Base-by-base conservation (phyloP, 2,329 filamentous ascomycete genomes). In the Diaporthe vexans region DNA sequence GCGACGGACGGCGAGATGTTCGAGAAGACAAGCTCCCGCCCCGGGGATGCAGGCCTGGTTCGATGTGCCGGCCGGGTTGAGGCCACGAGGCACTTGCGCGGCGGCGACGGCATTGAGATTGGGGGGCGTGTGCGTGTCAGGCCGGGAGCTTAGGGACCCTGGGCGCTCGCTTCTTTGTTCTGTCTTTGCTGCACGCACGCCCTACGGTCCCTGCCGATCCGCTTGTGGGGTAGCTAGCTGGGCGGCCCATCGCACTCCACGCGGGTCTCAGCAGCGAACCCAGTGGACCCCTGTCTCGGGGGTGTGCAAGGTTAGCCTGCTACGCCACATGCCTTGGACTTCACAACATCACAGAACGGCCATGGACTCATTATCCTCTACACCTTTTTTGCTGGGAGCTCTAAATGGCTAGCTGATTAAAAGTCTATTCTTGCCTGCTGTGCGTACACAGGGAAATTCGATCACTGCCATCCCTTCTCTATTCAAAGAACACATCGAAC, bases 11-110 rank as follows among this genome's bases (percentile, higher is more conserved):
- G 57, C 40, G 48, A n/a, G 52, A 24, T 70, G 48, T 46, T 40
- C n/a, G 19, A 26, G 26, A 29, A 65, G 15, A n/a, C 19, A 65
- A n/a, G 26, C 21, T 59, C 26, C 21, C 56, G 19, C 2, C 29
- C 29, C 29, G 4, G 57, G 57, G 37, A 17, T 63, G 37, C 37
- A 13, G n/a, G 48, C 26, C 19, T 35, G 57, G 57, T 24, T 72
- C 54, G 33, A 40, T 43, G 46, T 26, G 33, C 46, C 51, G 35
- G 51, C 69, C 46, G 43, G 58, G 35, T 63, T 63, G 70, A 72
- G 70, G 70, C 70, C 70, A 72, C 70, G 70, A 72, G 70, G 46
- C 70, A 72, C 58, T 65, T 72, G 70, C 57, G 46, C 21, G 57
- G 43, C 57, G 46, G 70, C 35, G 57, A 54, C 33, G 63, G 63